Evolutionary conservation across 2,329 filamentous ascomycete species (phyloP).

Genomic region (Boeremia lycopersici): DNA sequence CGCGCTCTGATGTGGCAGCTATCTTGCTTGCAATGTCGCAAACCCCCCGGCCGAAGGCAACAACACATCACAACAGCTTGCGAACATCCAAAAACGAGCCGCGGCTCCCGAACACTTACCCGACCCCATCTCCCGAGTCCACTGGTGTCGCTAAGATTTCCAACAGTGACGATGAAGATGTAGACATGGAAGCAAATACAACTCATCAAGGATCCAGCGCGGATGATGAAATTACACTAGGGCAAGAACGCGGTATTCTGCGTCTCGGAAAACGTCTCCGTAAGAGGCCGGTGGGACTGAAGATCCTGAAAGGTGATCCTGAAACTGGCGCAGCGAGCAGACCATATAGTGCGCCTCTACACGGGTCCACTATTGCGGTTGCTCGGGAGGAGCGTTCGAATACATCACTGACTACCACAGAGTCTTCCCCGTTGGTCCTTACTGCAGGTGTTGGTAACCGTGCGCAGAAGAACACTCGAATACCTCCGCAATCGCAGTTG

Average conservation of each 20-base stretch:
- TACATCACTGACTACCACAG: too few species aligned
- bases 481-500: neutral
- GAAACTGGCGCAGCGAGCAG: too few species aligned
- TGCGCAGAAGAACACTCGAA: neutral
- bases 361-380: too few species aligned
- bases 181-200: neutral
- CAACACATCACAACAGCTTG: neutral
- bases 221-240: neutral
- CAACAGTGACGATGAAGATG: constrained; percentile 7
- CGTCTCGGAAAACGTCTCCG: too few species aligned
- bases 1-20: neutral
- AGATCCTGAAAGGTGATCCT: too few species aligned
- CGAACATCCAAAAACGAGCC: neutral
- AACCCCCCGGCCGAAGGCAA: neutral
- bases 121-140: neutral
- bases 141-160: neutral
- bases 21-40: neutral
- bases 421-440: too few species aligned
- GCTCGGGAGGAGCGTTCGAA: too few species aligned
- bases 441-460: neutral
- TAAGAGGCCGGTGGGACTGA: too few species aligned
- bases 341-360: too few species aligned
- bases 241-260: too few species aligned
- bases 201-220: neutral
- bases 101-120: neutral